A percentile compares a stretch with the other conserved stretches of the same genome.
Evolutionary conservation across 345 rosid species (phyloP).

Genomic region (Arabidopsis suecica): DNA sequence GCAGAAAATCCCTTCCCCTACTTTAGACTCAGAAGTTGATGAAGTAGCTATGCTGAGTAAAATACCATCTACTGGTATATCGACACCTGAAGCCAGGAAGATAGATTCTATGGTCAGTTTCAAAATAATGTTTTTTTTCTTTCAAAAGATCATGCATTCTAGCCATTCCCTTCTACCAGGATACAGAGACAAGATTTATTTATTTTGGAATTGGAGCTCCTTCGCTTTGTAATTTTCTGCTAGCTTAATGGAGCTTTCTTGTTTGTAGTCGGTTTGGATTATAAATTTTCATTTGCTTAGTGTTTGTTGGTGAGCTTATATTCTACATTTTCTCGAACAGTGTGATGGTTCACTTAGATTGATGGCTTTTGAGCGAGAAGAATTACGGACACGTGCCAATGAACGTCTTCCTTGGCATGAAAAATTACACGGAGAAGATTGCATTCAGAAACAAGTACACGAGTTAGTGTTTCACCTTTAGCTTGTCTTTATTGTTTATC

Average conservation of each 20-base stretch:
- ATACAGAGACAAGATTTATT: neutral
- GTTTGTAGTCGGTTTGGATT: neutral
- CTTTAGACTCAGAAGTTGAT: constrained; percentile 45
- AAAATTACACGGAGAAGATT: constrained; percentile 92
- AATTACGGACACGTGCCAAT: constrained; percentile 84
- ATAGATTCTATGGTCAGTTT: constrained; percentile 63
- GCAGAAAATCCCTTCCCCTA: constrained; percentile 49
- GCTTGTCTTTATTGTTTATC: constrained; percentile 23
- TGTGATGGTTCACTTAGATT: constrained; percentile 67
- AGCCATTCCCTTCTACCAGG: constrained; percentile 2
- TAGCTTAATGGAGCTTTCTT: constrained; percentile 14
- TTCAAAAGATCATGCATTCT: neutral
- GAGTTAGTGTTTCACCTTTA: constrained; percentile 65
- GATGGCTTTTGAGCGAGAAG: constrained; percentile 90
- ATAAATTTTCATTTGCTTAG: constrained; percentile 18
- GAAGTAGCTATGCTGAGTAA: constrained; percentile 59
- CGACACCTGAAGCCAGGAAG: constrained; percentile 49
- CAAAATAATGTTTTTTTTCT: constrained; percentile 11
- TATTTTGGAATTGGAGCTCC: constrained; percentile 18
- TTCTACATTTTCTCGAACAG: constrained; percentile 52
- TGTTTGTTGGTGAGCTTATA: constrained; percentile 16
- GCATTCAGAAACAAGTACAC: constrained; percentile 90
- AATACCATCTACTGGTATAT: constrained; percentile 63
- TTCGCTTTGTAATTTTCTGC: constrained; percentile 13
- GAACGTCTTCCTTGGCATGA: constrained; percentile 97